Base-by-base conservation (phyloP, 148 eudicot genomes). In the Camellia granthamiana region DNA sequence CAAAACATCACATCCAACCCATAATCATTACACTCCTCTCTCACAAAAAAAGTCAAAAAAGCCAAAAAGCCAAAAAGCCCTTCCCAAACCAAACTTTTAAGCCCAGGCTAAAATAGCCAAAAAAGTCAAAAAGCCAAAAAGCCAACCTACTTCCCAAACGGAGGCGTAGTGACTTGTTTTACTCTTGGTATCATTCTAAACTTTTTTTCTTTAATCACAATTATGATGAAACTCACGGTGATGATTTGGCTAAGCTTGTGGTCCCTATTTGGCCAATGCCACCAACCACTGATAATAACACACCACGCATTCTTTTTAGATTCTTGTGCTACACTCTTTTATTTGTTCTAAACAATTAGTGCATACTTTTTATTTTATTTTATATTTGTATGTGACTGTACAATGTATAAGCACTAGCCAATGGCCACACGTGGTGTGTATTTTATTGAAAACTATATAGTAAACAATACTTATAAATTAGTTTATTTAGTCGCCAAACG, bases 181-280 rank as follows among this genome's bases (percentile, higher is more conserved):
- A 42, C 51, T 75, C 77, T 75, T 42, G 54, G 78, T 59, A 60
- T 75, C 78, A 59, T n/a, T 58, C 77, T 75, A 42, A 75, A 14
- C 30, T 59, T 75, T 2, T 75, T 75, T 2, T 75, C 51, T 75
- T 54, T 52, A 54, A 30, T 73, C 62, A 60, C 51, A 75, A 51
- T 49, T 72, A 18, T 75, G 78, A 18, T 59, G 67, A 5, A 1
- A 58, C 58, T 75, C 77, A 14, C 12, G 19, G 52, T 72, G 42
- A 4, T 30, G 38, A 30, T 73, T 73, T 73, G 67, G 11, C 16
- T 75, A 3, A 7, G 47, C 46, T 30, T 6, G 71, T 38, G 71
- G 71, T 12, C 52, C 71, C 71, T 13, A 58, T 10, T 58, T 13
- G 38, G 43, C 43, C 0, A 5, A 15, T 72, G 59, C 38, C 30